Conservation (phyloP, 1,284 basidiomycete species). For the Sphaerobolus stellatus region DNA sequence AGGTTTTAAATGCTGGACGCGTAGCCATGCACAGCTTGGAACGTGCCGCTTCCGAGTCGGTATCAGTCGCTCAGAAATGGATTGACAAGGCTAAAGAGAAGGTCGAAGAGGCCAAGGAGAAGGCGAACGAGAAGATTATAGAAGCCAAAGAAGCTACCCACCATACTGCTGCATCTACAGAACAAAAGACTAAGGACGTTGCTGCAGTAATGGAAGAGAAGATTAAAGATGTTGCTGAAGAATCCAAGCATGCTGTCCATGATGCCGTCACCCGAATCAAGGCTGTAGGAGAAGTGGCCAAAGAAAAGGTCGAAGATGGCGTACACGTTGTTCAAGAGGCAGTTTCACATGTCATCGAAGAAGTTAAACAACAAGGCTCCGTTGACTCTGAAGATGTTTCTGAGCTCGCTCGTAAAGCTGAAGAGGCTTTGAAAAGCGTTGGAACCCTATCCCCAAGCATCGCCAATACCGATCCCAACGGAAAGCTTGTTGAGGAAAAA, state of each 20-base stretch:
- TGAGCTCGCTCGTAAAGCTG: constrained; percentile 65
- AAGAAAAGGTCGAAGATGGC: no score
- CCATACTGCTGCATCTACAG: no score
- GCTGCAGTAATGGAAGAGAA: constrained; percentile 3
- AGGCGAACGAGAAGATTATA: not conserved
- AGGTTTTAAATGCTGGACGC: constrained; percentile 57
- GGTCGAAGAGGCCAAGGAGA: constrained; percentile 16
- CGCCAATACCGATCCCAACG: constrained; percentile 12
- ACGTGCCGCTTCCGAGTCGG: constrained; percentile 2
- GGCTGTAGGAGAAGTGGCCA: no score
- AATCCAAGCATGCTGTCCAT: not conserved
- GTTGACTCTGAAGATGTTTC: constrained; percentile 63
- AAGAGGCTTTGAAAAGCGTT: constrained; percentile 53
- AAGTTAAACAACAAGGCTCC: constrained; percentile 48
- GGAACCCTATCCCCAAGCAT: not conserved
- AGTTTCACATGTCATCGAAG: no score
- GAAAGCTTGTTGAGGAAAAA: constrained; percentile 23
- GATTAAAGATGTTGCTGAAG: not conserved
- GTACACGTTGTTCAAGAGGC: no score
- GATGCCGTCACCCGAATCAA: not conserved
- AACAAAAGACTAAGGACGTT: no score
- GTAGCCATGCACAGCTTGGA: constrained; percentile 53
- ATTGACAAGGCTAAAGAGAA: constrained; percentile 35
- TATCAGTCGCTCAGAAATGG: constrained; percentile 24
- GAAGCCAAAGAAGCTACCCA: no score